Evolutionary conservation across 257 asterid species (phyloP).

Genomic region (Buddleja alternifolia): DNA sequence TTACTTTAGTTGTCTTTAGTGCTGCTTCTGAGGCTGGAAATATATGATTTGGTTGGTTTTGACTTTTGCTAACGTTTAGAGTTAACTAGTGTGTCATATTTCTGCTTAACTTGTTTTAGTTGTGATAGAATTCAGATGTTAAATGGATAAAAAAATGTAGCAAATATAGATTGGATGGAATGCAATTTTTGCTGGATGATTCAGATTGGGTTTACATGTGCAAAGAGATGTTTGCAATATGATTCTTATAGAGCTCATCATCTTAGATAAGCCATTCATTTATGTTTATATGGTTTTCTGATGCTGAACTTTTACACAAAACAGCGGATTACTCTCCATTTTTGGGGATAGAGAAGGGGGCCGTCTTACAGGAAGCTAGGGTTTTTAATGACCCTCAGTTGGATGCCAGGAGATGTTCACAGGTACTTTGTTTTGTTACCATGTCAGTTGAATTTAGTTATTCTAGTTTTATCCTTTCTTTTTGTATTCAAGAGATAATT

Average conservation of each 20-base stretch:
- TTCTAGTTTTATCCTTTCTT: background rate
- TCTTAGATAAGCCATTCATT: background rate
- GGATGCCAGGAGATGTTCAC: constrained; percentile 96
- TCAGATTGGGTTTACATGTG: constrained; percentile 9
- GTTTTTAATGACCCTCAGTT: constrained; percentile 97
- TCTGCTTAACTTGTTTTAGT: background rate
- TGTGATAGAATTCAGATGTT: background rate
- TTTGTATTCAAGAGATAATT: constrained; percentile 14
- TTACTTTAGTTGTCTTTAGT: background rate
- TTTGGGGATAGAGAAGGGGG: constrained; percentile 98
- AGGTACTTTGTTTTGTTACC: constrained; percentile 45
- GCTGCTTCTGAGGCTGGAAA: constrained; percentile 18
- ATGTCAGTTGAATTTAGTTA: background rate
- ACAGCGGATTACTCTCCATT: constrained; percentile 93
- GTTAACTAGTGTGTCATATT: background rate
- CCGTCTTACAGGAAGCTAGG: constrained; percentile 97
- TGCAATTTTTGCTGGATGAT: constrained; percentile 19
- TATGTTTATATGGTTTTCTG: background rate
- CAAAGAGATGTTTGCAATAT: constrained; percentile 1
- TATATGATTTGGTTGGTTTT: constrained; percentile 8
- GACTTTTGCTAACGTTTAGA: constrained; percentile 1
- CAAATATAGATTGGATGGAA: constrained; percentile 17
- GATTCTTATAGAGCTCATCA: background rate
- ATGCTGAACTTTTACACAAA: constrained; percentile 27
- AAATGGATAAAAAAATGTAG: constrained; percentile 4